Evolutionary conservation across 352 stramenopile genomes (phyloP).

Genomic region (Plasmopara viticola): DNA sequence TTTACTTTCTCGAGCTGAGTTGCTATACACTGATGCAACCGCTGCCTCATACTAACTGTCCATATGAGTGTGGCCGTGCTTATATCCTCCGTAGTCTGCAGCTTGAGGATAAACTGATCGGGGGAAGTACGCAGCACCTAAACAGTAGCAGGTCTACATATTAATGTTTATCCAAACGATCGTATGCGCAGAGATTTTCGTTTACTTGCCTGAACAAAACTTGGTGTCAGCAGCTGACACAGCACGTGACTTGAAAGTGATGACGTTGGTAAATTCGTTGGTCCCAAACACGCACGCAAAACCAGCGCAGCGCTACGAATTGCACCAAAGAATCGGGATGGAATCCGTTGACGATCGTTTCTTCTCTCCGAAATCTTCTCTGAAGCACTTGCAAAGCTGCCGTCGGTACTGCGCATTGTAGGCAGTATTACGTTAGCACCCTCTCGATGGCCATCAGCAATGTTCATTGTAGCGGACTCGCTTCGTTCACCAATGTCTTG

Average conservation of each 20-base stretch:
- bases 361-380: neutral
- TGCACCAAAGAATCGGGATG: slow-evolving; percentile 41
- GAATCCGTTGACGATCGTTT: slow-evolving; percentile 19
- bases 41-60: slow-evolving; percentile 63
- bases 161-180: slow-evolving; percentile 5
- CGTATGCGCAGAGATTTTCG: neutral
- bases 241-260: slow-evolving; percentile 46
- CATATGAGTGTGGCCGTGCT: slow-evolving; percentile 62
- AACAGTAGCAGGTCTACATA: neutral
- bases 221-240: slow-evolving; percentile 72
- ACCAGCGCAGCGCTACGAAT: slow-evolving; percentile 54
- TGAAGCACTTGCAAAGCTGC: slow-evolving; percentile 7
- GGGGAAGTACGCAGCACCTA: slow-evolving; percentile 58
- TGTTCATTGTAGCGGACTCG: slow-evolving; percentile 16
- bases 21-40: slow-evolving; percentile 44
- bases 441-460: slow-evolving; percentile 11
- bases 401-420: slow-evolving; percentile 3
- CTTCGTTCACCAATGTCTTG: slow-evolving; percentile 20
- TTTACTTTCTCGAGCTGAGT: slow-evolving; percentile 66
- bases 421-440: slow-evolving; percentile 3
- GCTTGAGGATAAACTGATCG: slow-evolving; percentile 48
- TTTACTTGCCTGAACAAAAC: slow-evolving; percentile 55
- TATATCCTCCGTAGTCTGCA: slow-evolving; percentile 64
- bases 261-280: slow-evolving; percentile 18
- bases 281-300: slow-evolving; percentile 46